These are phyloP conservation scores for Cymbopogon flexuosus DNA, from an alignment of 202 grass and related monocot species.

Conservation along the genomic window DNA sequence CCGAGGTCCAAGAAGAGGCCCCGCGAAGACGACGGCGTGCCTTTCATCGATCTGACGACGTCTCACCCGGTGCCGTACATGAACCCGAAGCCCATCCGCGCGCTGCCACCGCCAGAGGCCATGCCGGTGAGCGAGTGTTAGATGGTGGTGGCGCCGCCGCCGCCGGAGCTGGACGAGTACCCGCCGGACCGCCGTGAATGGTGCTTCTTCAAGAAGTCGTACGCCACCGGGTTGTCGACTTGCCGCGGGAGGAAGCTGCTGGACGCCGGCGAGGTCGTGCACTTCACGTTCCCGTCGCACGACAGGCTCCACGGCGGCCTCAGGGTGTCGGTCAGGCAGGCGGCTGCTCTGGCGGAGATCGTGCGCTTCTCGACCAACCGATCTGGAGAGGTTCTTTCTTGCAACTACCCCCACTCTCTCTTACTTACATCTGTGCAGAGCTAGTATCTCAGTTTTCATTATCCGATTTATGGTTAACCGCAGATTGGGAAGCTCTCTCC, in stretches of 20 bases:
- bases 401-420: not conserved
- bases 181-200: constrained; percentile 46
- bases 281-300: constrained; percentile 60
- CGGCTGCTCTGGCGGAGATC: constrained; percentile 43
- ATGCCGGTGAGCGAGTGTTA: constrained; percentile 24
- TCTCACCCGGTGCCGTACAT: constrained; percentile 48
- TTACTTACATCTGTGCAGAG: not conserved
- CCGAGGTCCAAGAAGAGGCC: constrained; percentile 25
- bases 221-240: constrained; percentile 53
- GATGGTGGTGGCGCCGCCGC: constrained; percentile 40
- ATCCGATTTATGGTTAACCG: not conserved
- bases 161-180: constrained; percentile 46
- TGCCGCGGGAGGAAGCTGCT: constrained; percentile 51
- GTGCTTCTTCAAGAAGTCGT: constrained; percentile 58
- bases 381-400: constrained; percentile 63
- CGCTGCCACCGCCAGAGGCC: constrained; percentile 30
- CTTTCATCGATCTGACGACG: constrained; percentile 36
- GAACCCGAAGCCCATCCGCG: constrained; percentile 51
- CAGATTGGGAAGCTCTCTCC: constrained; percentile 75
- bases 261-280: constrained; percentile 59
- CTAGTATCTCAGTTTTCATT: not conserved
- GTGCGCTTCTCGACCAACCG: constrained; percentile 81
- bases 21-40: not conserved
- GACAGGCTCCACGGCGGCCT: constrained; percentile 18
- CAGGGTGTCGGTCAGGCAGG: constrained; percentile 44